phyloP scores from a whole-genome alignment of 2,329 filamentous ascomycete genomes.

The Paracamarosporium sp. region DNA sequence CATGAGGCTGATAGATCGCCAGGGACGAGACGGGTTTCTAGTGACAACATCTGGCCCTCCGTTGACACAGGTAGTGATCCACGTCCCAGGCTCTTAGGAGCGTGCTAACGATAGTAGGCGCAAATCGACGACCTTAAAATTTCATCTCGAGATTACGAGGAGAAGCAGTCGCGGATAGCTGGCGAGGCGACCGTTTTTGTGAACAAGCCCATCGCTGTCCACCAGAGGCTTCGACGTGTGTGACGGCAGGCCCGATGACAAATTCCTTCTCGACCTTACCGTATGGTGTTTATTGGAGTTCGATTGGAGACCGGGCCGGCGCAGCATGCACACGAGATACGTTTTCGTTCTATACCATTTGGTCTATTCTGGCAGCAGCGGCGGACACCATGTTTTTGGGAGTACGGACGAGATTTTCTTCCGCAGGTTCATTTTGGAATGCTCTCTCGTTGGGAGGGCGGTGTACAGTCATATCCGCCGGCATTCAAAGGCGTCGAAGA shows the following conservation, averaged over 20 bases:
- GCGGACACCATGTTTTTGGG: neutral
- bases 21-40: slow-evolving; percentile 53
- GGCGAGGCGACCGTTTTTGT: slow-evolving; percentile 45
- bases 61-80: slow-evolving; percentile 47
- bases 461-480: neutral
- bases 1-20: slow-evolving; percentile 21
- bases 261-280: neutral
- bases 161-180: slow-evolving; percentile 48
- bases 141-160: slow-evolving; percentile 49
- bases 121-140: slow-evolving; percentile 52
- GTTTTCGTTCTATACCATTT: neutral
- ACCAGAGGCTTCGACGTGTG: slow-evolving; percentile 38
- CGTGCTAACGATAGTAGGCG: slow-evolving; percentile 30
- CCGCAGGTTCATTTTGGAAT: neutral
- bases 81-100: neutral
- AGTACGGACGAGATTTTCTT: neutral
- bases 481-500: neutral
- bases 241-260: slow-evolving; percentile 14
- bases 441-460: neutral
- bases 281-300: neutral
- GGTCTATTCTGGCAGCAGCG: neutral
- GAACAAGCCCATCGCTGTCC: slow-evolving; percentile 48
- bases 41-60: slow-evolving; percentile 49
- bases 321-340: neutral
- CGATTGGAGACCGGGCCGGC: neutral